Conservation (phyloP, 352 stramenopile genomes). For the Phytophthora litchii region DNA sequence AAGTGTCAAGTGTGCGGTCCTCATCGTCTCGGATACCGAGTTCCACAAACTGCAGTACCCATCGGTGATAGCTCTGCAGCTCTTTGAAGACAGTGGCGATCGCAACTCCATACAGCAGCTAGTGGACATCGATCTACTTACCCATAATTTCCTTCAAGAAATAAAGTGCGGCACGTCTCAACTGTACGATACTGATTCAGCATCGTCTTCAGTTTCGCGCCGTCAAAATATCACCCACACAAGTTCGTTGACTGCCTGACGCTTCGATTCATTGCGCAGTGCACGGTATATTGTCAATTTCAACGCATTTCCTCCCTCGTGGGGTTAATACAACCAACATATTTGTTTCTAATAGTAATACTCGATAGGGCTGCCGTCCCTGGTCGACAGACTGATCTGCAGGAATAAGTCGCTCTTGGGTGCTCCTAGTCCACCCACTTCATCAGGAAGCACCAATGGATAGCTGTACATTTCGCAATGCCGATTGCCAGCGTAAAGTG, state of each 20-base stretch:
- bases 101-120: constrained; percentile 7
- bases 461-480: constrained; percentile 76
- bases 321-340: constrained; percentile 32
- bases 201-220: constrained; percentile 3
- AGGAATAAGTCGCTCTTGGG: constrained; percentile 66
- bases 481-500: constrained; percentile 59
- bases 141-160: constrained; percentile 13
- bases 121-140: constrained; percentile 11
- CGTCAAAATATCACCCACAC: constrained; percentile 3
- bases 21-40: not conserved
- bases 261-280: not conserved
- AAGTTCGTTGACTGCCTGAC: not conserved
- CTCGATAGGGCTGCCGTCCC: constrained; percentile 56
- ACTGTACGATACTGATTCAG: constrained; percentile 1
- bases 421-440: constrained; percentile 46
- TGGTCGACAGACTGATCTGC: constrained; percentile 64
- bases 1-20: constrained; percentile 6
- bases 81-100: constrained; percentile 20
- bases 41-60: not conserved
- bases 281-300: constrained; percentile 17
- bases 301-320: not conserved
- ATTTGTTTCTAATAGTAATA: constrained; percentile 41
- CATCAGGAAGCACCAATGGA: constrained; percentile 67
- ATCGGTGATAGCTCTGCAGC: not conserved
- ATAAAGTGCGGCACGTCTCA: constrained; percentile 9